Conservation (phyloP, 2,329 filamentous ascomycete species). For the Lachnellula cervina region DNA sequence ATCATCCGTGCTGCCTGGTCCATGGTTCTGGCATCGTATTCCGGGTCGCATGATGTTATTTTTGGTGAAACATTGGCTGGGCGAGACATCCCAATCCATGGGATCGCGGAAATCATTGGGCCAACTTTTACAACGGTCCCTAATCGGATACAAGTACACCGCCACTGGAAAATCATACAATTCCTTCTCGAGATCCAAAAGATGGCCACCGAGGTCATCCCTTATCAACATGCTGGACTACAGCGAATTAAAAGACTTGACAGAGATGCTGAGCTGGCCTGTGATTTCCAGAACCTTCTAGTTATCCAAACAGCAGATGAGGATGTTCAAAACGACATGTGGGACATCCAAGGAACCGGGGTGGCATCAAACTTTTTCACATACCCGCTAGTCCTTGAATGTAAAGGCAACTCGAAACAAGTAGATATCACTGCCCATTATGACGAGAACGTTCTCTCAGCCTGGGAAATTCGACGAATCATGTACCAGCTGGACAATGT, state of each 20-base stretch:
- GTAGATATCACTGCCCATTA: conserved; percentile 11
- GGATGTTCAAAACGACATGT: background rate
- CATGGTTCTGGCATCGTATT: conserved; percentile 35
- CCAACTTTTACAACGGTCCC: conserved; percentile 40
- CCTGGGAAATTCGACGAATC: conserved; percentile 4
- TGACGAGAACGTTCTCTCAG: conserved; percentile 6
- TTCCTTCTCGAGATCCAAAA: conserved; percentile 2
- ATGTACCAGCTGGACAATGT: conserved; percentile 9
- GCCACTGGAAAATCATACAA: conserved; percentile 1
- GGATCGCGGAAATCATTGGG: conserved; percentile 39
- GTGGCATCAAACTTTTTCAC: conserved; percentile 9
- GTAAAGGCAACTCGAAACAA: background rate
- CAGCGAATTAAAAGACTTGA: conserved; percentile 18
- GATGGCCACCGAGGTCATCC: conserved; percentile 32
- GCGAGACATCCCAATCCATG: conserved; percentile 35
- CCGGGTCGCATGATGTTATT: conserved; percentile 36
- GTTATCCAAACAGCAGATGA: conserved; percentile 18
- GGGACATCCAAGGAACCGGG: background rate
- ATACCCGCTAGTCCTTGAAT: conserved; percentile 16
- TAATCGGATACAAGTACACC: conserved; percentile 34
- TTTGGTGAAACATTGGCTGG: conserved; percentile 42
- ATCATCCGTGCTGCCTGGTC: conserved; percentile 35
- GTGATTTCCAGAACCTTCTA: conserved; percentile 20
- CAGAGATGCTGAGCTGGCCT: conserved; percentile 10
- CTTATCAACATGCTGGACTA: conserved; percentile 43